Evolutionary conservation across 2,329 filamentous ascomycete genomes (phyloP).

Genomic region (Thelonectria blattea): DNA sequence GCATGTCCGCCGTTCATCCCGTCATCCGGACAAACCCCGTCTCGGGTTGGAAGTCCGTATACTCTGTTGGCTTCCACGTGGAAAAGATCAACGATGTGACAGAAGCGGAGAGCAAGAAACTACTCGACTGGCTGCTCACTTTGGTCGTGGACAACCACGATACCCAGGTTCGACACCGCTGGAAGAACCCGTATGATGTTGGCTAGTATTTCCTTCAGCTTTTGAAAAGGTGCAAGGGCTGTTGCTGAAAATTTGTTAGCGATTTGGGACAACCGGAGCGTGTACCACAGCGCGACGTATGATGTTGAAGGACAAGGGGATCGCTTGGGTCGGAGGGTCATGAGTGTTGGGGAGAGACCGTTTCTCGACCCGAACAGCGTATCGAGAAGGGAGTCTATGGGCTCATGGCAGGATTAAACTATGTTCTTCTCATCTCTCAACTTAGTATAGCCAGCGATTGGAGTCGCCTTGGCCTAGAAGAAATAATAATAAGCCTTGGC

Average conservation of each 20-base stretch:
- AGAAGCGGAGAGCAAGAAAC: constrained; percentile 51
- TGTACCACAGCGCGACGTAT: constrained; percentile 59
- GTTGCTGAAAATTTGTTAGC: constrained; percentile 37
- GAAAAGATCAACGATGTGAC: constrained; percentile 56
- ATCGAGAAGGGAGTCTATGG: not conserved
- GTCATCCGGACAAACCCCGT: constrained; percentile 63
- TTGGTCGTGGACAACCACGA: constrained; percentile 61
- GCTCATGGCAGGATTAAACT: no score
- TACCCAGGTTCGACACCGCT: constrained; percentile 55
- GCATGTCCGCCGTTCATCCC: constrained; percentile 56
- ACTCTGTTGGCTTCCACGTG: constrained; percentile 57
- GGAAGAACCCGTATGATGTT: constrained; percentile 51
- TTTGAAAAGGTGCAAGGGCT: no score
- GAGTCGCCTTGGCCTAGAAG: no score
- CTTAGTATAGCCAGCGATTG: no score
- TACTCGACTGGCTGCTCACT: constrained; percentile 56
- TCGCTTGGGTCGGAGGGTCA: not conserved
- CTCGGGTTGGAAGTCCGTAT: constrained; percentile 62
- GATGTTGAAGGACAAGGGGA: constrained; percentile 43
- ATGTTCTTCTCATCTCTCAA: no score
- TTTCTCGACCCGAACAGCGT: constrained; percentile 56
- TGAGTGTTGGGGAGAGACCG: constrained; percentile 46
- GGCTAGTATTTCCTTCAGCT: constrained; percentile 2
- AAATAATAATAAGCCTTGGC: no score
- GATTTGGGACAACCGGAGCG: constrained; percentile 63